These are phyloP conservation scores for Tricholoma hemisulphureum DNA, from an alignment of 768 basidiomycete genomes.

Conservation along the genomic window DNA sequence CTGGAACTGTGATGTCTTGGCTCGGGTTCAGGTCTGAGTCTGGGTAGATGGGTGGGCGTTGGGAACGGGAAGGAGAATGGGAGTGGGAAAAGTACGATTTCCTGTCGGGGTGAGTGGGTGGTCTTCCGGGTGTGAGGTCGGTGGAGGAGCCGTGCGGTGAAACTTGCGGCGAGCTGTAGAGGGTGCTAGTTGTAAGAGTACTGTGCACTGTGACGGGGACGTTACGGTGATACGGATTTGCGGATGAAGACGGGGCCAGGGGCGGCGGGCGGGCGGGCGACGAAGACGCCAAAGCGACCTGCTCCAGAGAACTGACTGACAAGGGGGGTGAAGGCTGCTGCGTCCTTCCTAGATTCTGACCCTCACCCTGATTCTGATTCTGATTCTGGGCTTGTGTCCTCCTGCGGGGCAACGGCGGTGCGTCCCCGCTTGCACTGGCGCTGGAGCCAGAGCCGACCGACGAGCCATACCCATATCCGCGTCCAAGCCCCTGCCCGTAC, in stretches of 20 bases:
- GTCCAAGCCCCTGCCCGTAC: too few species aligned
- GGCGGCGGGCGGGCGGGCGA: not conserved
- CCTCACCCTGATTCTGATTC: not conserved
- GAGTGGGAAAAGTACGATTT: constrained; percentile 26
- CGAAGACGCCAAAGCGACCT: constrained; percentile 40
- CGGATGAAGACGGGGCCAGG: not conserved
- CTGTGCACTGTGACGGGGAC: not conserved
- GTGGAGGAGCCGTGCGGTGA: not conserved
- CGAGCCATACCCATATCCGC: not conserved
- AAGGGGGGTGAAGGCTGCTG: constrained; percentile 38
- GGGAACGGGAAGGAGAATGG: not conserved
- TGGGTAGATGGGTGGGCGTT: too few species aligned
- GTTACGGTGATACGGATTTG: not conserved
- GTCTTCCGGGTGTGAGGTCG: constrained; percentile 6
- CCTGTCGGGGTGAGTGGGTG: constrained; percentile 59
- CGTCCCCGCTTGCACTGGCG: constrained; percentile 5
- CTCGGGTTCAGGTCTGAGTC: not conserved
- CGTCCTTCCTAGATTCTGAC: constrained; percentile 3
- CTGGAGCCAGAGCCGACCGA: not conserved
- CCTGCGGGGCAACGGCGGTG: constrained; percentile 32
- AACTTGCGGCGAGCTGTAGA: not conserved
- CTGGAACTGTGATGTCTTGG: constrained; percentile 1
- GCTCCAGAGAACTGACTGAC: constrained; percentile 45
- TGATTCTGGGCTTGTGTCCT: constrained; percentile 9
- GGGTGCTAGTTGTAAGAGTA: not conserved